These are phyloP conservation scores for Calendula officinalis DNA, from an alignment of 129 eudicot genomes.

Conservation along the genomic window DNA sequence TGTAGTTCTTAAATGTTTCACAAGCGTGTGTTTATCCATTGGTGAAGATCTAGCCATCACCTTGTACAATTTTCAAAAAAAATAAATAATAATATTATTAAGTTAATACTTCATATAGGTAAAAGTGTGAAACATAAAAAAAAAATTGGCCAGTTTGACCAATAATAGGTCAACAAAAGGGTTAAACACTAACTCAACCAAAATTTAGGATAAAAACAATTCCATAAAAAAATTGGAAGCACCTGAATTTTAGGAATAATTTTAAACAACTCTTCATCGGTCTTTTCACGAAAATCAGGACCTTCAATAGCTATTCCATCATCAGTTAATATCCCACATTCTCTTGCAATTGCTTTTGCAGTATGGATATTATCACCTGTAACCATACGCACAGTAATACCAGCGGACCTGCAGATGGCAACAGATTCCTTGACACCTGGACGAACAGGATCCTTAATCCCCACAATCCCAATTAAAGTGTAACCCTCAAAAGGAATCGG, in stretches of 20 bases:
- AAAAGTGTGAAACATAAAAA: too few species aligned
- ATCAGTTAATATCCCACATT: slow-evolving; percentile 87
- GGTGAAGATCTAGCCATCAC: slow-evolving; percentile 99
- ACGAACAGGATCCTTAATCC: slow-evolving; percentile 96
- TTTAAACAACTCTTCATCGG: slow-evolving; percentile 68
- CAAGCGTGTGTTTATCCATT: slow-evolving; percentile 91
- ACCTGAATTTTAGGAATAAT: slow-evolving; percentile 88
- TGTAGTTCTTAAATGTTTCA: slow-evolving; percentile 73
- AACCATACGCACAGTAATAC: slow-evolving; percentile 87
- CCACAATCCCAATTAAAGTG: slow-evolving; percentile 79
- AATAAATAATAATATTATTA: not conserved
- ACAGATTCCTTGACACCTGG: slow-evolving; percentile 96
- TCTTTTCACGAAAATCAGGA: slow-evolving; percentile 73
- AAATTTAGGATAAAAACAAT: too few species aligned
- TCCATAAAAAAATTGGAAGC: not conserved
- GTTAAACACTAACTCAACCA: too few species aligned
- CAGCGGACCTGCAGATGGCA: slow-evolving; percentile 85
- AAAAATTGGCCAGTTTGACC: too few species aligned
- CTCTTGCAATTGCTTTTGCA: slow-evolving; percentile 94
- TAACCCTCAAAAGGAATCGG: slow-evolving; percentile 73
- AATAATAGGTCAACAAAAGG: too few species aligned
- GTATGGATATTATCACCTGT: slow-evolving; percentile 93
- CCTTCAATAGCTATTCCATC: slow-evolving; percentile 94
- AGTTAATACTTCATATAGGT: too few species aligned
- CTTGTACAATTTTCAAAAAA: slow-evolving; percentile 32